A percentile compares a stretch with the other conserved stretches of the same genome.
These are phyloP conservation scores for Tephrocybe sp. DNA, from an alignment of 768 basidiomycete genomes.

Conservation along the genomic window DNA sequence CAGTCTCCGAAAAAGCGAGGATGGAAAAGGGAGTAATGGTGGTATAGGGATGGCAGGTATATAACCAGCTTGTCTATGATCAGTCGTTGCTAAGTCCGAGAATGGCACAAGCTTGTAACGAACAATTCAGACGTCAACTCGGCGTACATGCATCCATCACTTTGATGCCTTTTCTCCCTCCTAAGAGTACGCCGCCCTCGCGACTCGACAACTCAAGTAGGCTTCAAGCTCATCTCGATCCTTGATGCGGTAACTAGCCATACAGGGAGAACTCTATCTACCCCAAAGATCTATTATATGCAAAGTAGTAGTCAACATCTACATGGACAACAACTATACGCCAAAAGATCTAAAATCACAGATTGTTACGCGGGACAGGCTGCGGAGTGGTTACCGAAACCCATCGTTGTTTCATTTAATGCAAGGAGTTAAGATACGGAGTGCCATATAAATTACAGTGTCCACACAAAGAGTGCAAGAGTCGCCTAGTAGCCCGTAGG, in stretches of 20 bases:
- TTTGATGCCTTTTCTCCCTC: neutral
- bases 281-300: no score
- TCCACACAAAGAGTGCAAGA: conserved; percentile 19
- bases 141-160: conserved; percentile 8
- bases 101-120: conserved; percentile 16
- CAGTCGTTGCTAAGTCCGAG: conserved; percentile 30
- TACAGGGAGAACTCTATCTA: no score
- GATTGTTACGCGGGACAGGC: no score
- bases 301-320: no score
- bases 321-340: no score
- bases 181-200: no score
- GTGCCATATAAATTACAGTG: conserved; percentile 35
- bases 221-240: no score
- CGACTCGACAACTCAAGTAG: no score
- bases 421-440: conserved; percentile 17
- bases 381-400: no score
- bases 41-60: conserved; percentile 12
- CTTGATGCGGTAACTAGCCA: no score
- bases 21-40: conserved; percentile 21
- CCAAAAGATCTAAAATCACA: no score
- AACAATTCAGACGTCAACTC: conserved; percentile 3
- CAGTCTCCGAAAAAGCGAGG: conserved; percentile 40
- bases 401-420: conserved; percentile 1
- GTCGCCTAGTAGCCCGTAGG: conserved; percentile 69
- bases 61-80: conserved; percentile 16